Percentiles rank a stretch among this genome's conserved stretches.
phyloP scores from a whole-genome alignment of 2,329 filamentous ascomycete genomes.

The Exophiala aquamarina region DNA sequence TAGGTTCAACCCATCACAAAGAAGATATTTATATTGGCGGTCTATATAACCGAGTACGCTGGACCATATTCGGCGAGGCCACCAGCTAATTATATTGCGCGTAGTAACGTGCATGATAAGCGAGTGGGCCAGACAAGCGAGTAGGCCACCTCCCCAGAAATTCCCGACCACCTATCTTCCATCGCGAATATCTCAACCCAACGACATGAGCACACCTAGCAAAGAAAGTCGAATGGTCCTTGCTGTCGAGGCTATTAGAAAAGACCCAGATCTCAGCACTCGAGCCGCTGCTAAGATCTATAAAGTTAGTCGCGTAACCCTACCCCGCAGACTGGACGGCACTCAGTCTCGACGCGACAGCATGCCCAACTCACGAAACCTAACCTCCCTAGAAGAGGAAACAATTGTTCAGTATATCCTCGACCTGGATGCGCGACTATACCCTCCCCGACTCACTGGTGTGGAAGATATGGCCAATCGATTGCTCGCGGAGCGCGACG shows the following conservation, averaged over 20 bases:
- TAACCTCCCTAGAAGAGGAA: constrained; percentile 7
- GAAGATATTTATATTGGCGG: no score
- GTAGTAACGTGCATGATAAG: background rate
- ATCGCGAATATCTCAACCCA: background rate
- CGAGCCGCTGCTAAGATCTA: background rate
- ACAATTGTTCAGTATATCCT: constrained; percentile 22
- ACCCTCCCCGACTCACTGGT: constrained; percentile 25
- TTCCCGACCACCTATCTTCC: background rate
- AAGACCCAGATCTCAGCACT: background rate
- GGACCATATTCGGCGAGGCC: no score
- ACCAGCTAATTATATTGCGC: no score
- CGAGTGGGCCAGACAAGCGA: no score
- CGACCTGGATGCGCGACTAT: constrained; percentile 28
- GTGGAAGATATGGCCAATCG: constrained; percentile 21
- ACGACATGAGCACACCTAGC: background rate
- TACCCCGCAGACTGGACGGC: background rate
- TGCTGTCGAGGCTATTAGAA: background rate
- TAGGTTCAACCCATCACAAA: no score
- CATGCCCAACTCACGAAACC: background rate
- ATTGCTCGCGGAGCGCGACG: no score
- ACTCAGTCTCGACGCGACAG: background rate
- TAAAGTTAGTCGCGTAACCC: background rate
- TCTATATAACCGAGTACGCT: no score
- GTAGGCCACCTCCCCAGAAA: background rate
- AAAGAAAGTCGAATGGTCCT: background rate